These are phyloP conservation scores for Kluyveromyces starmeri DNA, from an alignment of 805 yeast species.

Conservation along the genomic window DNA sequence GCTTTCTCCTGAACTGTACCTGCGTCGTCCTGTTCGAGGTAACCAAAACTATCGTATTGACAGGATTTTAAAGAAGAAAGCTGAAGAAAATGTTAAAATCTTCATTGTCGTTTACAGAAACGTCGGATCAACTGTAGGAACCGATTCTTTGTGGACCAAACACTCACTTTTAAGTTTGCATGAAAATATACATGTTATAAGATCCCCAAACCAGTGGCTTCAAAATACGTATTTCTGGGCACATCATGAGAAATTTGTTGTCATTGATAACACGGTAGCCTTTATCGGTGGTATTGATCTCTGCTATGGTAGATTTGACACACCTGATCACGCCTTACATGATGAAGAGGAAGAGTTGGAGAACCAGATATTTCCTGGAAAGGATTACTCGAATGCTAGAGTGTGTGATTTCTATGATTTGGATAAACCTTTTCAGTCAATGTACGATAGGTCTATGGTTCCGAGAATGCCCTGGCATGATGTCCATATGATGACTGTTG, in stretches of 20 bases:
- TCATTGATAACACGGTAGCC: slow-evolving; percentile 80
- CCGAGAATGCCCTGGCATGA: slow-evolving; percentile 99
- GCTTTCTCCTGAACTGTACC: slow-evolving; percentile 88
- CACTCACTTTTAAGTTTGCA: slow-evolving; percentile 83
- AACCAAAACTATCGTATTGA: slow-evolving; percentile 92
- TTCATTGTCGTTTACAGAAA: slow-evolving; percentile 88
- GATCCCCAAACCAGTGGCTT: slow-evolving; percentile 91
- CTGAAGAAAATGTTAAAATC: slow-evolving; percentile 90
- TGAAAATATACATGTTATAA: slow-evolving; percentile 76
- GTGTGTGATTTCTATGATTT: slow-evolving; percentile 76
- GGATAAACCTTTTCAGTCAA: slow-evolving; percentile 80
- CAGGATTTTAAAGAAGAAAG: slow-evolving; percentile 77
- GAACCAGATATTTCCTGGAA: slow-evolving; percentile 78
- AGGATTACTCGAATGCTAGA: slow-evolving; percentile 94
- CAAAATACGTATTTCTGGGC: slow-evolving; percentile 98
- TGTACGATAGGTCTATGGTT: slow-evolving; percentile 70
- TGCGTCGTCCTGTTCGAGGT: slow-evolving; percentile 91
- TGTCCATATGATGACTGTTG: slow-evolving; percentile 91
- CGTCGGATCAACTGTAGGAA: slow-evolving; percentile 86
- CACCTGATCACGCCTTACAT: slow-evolving; percentile 84
- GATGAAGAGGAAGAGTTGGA: slow-evolving; percentile 56
- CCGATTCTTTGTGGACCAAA: slow-evolving; percentile 90
- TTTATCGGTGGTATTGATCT: slow-evolving; percentile 94
- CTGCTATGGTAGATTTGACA: slow-evolving; percentile 93
- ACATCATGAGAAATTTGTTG: slow-evolving; percentile 88